Percentiles rank a stretch among this genome's conserved stretches.
These are phyloP conservation scores for Nigrograna mackinnonii DNA, from an alignment of 2,329 filamentous ascomycete genomes.

Conservation along the genomic window DNA sequence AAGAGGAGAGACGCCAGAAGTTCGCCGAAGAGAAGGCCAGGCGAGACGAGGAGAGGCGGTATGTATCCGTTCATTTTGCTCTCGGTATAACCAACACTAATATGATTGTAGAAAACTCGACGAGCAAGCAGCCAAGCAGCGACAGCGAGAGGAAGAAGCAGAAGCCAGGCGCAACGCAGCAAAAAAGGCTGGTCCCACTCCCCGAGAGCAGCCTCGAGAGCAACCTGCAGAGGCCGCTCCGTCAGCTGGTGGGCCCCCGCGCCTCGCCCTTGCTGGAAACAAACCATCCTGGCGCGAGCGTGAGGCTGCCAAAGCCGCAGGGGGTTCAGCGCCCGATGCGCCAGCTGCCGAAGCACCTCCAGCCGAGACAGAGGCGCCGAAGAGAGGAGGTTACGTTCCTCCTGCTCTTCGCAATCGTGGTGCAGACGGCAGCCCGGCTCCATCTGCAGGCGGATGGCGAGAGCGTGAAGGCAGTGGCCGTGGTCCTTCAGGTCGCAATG, in stretches of 20 bases:
- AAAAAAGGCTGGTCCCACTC: conserved; percentile 45
- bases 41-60: conserved; percentile 63
- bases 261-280: conserved; percentile 62
- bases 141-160: conserved; percentile 85
- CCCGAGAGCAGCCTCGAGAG: conserved; percentile 39
- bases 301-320: conserved; percentile 56
- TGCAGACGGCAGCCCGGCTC: conserved; percentile 33
- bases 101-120: conserved; percentile 62
- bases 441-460: conserved; percentile 33
- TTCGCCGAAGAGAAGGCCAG: conserved; percentile 71
- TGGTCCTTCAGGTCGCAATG: conserved; percentile 29
- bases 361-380: conserved; percentile 40
- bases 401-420: conserved; percentile 45
- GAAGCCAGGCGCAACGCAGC: conserved; percentile 74
- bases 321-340: conserved; percentile 17
- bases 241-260: conserved; percentile 59
- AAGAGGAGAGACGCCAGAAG: conserved; percentile 77
- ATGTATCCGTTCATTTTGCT: conserved; percentile 39
- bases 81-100: conserved; percentile 3
- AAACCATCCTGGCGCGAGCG: conserved; percentile 76
- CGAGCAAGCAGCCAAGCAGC: conserved; percentile 68
- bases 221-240: conserved; percentile 47
- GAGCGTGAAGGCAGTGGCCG: conserved; percentile 40
- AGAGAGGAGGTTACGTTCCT: conserved; percentile 50
- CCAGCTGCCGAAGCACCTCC: conserved; percentile 35